Percentiles rank a stretch among this genome's conserved stretches.
phyloP scores from a whole-genome alignment of 2,329 filamentous ascomycete species.

The Ophiostoma tasmaniense region DNA sequence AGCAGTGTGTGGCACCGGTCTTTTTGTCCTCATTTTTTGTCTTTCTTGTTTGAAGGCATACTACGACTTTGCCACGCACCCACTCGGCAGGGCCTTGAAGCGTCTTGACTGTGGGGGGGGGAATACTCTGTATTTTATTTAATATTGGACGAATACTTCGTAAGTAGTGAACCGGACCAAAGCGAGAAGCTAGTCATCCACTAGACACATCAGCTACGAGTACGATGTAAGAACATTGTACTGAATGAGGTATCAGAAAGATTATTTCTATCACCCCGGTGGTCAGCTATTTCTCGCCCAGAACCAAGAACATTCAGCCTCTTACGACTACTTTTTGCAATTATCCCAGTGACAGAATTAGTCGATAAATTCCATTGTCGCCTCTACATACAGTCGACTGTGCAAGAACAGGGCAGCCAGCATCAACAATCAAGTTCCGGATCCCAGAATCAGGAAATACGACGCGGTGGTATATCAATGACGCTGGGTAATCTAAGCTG shows the following conservation, averaged over 20 bases:
- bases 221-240: not conserved
- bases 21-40: not conserved
- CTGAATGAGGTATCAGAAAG: too few relatives aligned
- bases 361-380: not conserved
- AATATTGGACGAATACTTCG: not conserved
- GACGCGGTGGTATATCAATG: not conserved
- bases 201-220: not conserved
- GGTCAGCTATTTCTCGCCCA: not conserved
- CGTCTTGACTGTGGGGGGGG: too few relatives aligned
- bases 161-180: not conserved
- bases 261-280: not conserved
- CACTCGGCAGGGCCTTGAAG: not conserved
- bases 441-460: not conserved
- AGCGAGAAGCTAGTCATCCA: not conserved
- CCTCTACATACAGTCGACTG: too few relatives aligned
- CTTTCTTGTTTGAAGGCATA: not conserved
- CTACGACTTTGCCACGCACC: slow-evolving; percentile 11
- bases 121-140: too few relatives aligned
- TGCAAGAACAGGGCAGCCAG: not conserved
- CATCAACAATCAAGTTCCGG: not conserved
- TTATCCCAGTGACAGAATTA: not conserved
- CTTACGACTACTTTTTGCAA: not conserved
- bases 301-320: not conserved
- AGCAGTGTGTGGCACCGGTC: not conserved
- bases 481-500: not conserved